These are phyloP conservation scores for Vitis amurensis DNA, from an alignment of 164 flowering plant species.

Conservation along the genomic window DNA sequence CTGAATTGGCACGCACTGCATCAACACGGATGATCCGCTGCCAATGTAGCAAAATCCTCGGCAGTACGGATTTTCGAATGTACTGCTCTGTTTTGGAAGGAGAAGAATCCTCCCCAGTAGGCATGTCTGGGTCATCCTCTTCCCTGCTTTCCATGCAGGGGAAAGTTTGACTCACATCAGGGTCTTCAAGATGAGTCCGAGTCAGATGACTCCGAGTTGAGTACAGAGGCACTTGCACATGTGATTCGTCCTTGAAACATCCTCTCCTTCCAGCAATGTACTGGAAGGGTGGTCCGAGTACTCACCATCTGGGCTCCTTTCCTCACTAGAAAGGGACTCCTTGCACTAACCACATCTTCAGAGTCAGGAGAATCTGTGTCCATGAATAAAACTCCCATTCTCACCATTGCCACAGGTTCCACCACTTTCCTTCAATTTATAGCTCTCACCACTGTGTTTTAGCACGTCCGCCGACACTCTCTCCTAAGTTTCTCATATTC, in stretches of 20 bases:
- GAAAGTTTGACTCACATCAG: too few relatives aligned
- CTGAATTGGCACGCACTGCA: too few relatives aligned
- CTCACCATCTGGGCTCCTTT: slow-evolving; percentile 40
- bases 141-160: too few relatives aligned
- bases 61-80: too few relatives aligned
- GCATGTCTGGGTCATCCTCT: too few relatives aligned
- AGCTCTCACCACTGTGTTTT: slow-evolving; percentile 23
- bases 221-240: slow-evolving; percentile 31
- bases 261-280: slow-evolving; percentile 31
- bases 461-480: slow-evolving; percentile 45
- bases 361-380: slow-evolving; percentile 42
- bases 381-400: slow-evolving; percentile 23
- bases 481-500: slow-evolving; percentile 64
- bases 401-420: slow-evolving; percentile 24
- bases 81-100: too few relatives aligned
- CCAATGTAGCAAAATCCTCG: too few relatives aligned
- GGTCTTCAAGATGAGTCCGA: too few relatives aligned
- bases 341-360: slow-evolving; percentile 83
- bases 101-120: too few relatives aligned
- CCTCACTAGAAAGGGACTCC: slow-evolving; percentile 82
- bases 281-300: slow-evolving; percentile 27
- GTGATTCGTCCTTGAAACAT: slow-evolving; percentile 26
- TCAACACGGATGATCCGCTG: too few relatives aligned
- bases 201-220: too few relatives aligned
- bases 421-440: slow-evolving; percentile 21